Base-by-base conservation (phyloP, 306 rosid genomes). In the Cucumis melo region DNA sequence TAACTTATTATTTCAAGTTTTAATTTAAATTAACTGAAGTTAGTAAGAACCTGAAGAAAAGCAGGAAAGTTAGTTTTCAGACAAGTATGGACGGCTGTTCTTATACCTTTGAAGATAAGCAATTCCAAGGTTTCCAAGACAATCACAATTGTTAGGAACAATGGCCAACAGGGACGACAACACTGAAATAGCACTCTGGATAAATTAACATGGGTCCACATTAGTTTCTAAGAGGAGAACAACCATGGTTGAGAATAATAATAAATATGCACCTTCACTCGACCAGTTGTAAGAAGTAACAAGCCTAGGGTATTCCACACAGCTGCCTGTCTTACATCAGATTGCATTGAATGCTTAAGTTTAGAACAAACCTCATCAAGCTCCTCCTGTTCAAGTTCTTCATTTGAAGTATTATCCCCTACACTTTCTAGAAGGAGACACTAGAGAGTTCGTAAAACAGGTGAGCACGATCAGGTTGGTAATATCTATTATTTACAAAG, bases 251-350 rank as follows among this genome's bases (percentile, higher is more conserved):
- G 73, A n/a, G 5, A 53, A 71, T 29, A 68, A 41, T 36, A 83
- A 53, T 66, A 29, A 27, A 74, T 7, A 70, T 41, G 77, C 81
- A 91, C 98, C 96, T 87, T 90, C 81, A 91, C 78, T 27, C 97
- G 97, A 57, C 96, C 93, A 80, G 88, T 87, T 87, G 90, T 86
- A 61, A 91, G 91, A 81, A 91, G 94, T 58, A 94, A 86, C 81
- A 85, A 86, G 81, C 98, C 98, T 19, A 94, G 87, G 48, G 96
- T 88, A 82, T 91, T 94, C 98, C 98, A 94, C 24, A 94, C 85
- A 83, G 95, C 92, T 61, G 96, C 90, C 85, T 91, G 98, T 76
- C 95, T 86, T 71, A 89, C 84, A 90, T 94, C 98, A 48, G 88
- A 90, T 39, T 81, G 89, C 83, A 85, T 80, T 39, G 98, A 87